Base-by-base conservation (phyloP, 331 rosid species). In the Arachis monticola region DNA sequence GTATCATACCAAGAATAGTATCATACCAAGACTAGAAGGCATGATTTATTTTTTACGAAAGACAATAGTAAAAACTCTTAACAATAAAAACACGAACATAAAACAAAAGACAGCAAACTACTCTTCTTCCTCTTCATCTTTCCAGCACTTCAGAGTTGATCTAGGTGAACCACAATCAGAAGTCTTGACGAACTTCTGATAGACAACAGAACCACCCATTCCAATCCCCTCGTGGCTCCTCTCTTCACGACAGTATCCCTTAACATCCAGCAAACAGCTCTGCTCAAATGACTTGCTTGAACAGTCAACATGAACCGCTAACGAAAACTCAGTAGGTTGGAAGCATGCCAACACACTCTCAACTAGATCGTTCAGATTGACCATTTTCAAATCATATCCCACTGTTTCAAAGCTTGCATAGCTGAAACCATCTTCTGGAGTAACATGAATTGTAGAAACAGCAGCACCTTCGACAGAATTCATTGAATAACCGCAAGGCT, bases 401-500 rank as follows among this genome's bases (percentile, higher is more conserved):
- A 73, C 91, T 3, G 93, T 72, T 62, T 88, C 93, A 81, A 88
- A 88, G 70, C 89, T 88, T 1, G 93, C 91, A 81, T 88, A 88
- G 17, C 93, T 86, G 60, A 88, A 88, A 30, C 93, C 93, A 50
- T 86, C 89, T 81, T 88, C 91, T 0, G 93, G 90, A 3, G 93
- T 88, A 17, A 88, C 64, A 55, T 88, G 91, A 70, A 88, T 86
- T 44, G 91, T 88, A 2, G 93, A 88, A 60, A 88, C 88, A 10
- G 91, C 91, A 57, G 74, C 60, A 4, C 87, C 89, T 76, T 88
- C 89, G 14, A 88, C 79, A 7, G 93, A 82, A 30, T 88, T 88
- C 93, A 86, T 88, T 0, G 93, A 88, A 57, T 86, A 86, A 50
- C 93, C 93, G 38, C 93, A 88, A 0, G 93, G 93, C 8, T 88